Conservation (phyloP, 2,329 filamentous ascomycete species). For the Coniochaeta sp. region DNA sequence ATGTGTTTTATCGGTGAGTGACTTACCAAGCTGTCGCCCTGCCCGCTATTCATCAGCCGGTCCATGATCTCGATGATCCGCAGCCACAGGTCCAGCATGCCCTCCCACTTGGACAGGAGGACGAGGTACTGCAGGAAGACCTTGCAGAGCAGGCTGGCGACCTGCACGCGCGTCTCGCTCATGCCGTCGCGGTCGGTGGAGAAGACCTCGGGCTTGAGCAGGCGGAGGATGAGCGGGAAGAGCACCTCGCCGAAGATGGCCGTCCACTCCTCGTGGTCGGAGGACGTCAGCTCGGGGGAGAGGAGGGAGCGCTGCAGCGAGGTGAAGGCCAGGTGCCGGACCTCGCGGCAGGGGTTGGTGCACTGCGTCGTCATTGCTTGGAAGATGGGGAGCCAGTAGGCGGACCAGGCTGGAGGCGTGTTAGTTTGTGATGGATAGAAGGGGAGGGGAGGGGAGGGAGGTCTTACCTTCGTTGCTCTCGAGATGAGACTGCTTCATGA, state of each 20-base stretch:
- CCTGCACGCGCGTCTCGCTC: slow-evolving; percentile 90
- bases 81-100: slow-evolving; percentile 86
- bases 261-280: slow-evolving; percentile 84
- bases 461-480: slow-evolving; percentile 71
- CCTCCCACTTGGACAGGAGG: slow-evolving; percentile 75
- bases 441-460: not conserved
- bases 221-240: slow-evolving; percentile 79
- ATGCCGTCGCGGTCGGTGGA: slow-evolving; percentile 86
- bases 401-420: slow-evolving; percentile 73
- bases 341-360: slow-evolving; percentile 88
- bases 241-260: slow-evolving; percentile 91
- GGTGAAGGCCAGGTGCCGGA: slow-evolving; percentile 81
- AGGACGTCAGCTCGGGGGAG: slow-evolving; percentile 75
- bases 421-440: slow-evolving; percentile 13
- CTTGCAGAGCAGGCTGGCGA: slow-evolving; percentile 85
- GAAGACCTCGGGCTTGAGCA: slow-evolving; percentile 92
- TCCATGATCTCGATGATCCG: slow-evolving; percentile 93
- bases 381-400: slow-evolving; percentile 96
- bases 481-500: slow-evolving; percentile 90
- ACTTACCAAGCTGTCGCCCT: slow-evolving; percentile 79
- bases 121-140: slow-evolving; percentile 93
- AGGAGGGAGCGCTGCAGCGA: slow-evolving; percentile 80
- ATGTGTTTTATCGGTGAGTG: too few relatives aligned
- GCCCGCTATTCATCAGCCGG: slow-evolving; percentile 89
- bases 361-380: slow-evolving; percentile 83